Base-by-base conservation (phyloP, 2,329 filamentous ascomycete genomes). In the Paecilomyces sp. region DNA sequence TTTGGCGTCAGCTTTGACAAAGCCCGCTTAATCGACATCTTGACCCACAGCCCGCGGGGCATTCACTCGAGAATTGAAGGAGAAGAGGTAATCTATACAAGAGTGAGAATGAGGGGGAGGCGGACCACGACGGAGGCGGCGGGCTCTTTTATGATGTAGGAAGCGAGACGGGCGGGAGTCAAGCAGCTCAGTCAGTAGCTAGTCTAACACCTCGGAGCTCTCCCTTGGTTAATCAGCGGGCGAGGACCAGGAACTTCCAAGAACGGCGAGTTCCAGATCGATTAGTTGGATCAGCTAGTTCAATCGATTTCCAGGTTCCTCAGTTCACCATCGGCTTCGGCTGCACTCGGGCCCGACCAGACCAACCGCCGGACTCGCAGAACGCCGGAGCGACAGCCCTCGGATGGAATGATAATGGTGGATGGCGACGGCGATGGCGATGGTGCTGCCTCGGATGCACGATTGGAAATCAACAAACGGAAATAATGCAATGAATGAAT, bases 21-120 rank as follows among this genome's bases (percentile, higher is more conserved):
- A 41, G 75, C 75, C 50, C 74, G 73, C 66, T 75, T 75, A 60
- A 78, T 81, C 28, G 81, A 83, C 69, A 78, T 84, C 51, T 77
- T 69, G 66, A 63, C 65, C 52, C 63, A 68, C 53, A 67, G 68
- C 57, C 67, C 65, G 22, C 65, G 64, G 55, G 22, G 54, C 15
- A 47, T 47, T 22, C 36, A 24, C 22, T 55, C 36, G 53, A 51
- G 54, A 22, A 55, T 22, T 31, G 47, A 50, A 31, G 24, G 22
- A 25, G 28, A 52, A 55, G 33, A 22, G 18, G 31, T 50, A 50
- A 33, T 31, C 34, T 51, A 58, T 30, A 22, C 47, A 12, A 55
- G 25, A 33, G 47, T 47, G 41, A 22, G 31, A 33, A 33, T 33
- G 8, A 33, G 11, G 8, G 31, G 36, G 15, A n/a, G n/a, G 36